Evolutionary conservation across 2,329 filamentous ascomycete genomes (phyloP).

Genomic region (Calonectria ilicicola): DNA sequence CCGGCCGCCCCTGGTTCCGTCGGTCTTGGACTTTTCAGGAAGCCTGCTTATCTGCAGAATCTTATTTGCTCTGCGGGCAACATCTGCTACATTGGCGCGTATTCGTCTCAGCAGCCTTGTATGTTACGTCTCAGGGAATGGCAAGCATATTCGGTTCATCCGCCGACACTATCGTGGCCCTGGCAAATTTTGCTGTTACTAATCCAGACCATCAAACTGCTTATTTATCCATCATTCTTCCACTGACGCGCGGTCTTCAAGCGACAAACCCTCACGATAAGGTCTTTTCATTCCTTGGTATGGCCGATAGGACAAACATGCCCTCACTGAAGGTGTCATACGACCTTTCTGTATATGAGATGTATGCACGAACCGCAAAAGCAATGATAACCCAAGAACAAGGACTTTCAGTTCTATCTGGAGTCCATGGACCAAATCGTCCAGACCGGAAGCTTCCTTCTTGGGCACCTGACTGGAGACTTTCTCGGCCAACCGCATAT

Average conservation of each 20-base stretch:
- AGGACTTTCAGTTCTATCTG: neutral
- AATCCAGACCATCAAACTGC: neutral
- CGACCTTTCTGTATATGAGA: neutral
- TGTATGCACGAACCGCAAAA: neutral
- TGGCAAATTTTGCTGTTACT: neutral
- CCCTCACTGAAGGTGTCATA: neutral
- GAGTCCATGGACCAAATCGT: neutral
- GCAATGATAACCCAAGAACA: neutral
- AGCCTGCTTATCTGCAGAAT: neutral
- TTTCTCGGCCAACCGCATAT: neutral
- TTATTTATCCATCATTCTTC: neutral
- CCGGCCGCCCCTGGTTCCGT: neutral
- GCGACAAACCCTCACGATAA: neutral
- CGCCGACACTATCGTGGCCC: neutral
- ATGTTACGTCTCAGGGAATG: neutral
- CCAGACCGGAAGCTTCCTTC: neutral
- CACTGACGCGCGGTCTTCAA: neutral
- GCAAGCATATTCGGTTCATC: neutral
- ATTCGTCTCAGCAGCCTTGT: neutral
- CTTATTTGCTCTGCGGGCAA: neutral
- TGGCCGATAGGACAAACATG: neutral
- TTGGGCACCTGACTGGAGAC: neutral
- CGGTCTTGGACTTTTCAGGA: neutral
- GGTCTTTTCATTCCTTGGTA: neutral
- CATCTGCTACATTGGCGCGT: neutral